Percentiles rank a stretch among this genome's conserved stretches.
These are phyloP conservation scores for Termitomyces sp. DNA, from an alignment of 768 basidiomycete species.

Conservation along the genomic window DNA sequence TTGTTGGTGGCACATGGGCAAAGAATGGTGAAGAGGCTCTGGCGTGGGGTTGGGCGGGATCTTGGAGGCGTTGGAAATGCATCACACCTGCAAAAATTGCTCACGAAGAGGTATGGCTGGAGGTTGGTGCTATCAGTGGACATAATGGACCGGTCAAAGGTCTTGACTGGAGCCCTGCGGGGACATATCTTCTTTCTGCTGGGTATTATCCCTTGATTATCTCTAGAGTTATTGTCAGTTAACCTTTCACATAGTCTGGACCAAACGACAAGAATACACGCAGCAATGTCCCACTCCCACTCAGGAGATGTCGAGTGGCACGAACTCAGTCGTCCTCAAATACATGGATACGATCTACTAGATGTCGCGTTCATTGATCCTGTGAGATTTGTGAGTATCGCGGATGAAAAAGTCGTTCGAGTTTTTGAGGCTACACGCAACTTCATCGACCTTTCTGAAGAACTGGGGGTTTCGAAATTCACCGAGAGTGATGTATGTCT, in stretches of 20 bases:
- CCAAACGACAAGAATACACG: slow-evolving; percentile 90
- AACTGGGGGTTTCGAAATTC: slow-evolving; percentile 43
- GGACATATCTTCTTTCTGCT: slow-evolving; percentile 81
- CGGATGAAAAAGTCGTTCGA: slow-evolving; percentile 93
- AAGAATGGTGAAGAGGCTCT: slow-evolving; percentile 55
- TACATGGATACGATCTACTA: slow-evolving; percentile 93
- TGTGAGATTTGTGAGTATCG: slow-evolving; percentile 81
- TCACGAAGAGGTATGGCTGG: slow-evolving; percentile 56
- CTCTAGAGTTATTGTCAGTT: neutral
- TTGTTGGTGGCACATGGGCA: slow-evolving; percentile 88
- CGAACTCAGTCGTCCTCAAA: slow-evolving; percentile 88
- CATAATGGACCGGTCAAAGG: slow-evolving; percentile 79
- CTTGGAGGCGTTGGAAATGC: slow-evolving; percentile 84
- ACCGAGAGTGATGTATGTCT: slow-evolving; percentile 44
- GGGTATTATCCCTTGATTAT: slow-evolving; percentile 45
- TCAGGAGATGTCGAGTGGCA: slow-evolving; percentile 48
- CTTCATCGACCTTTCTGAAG: slow-evolving; percentile 65
- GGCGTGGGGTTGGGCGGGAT: slow-evolving; percentile 93
- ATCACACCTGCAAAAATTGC: slow-evolving; percentile 13
- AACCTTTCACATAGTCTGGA: slow-evolving; percentile 55
- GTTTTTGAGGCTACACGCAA: slow-evolving; percentile 87
- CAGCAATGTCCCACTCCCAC: slow-evolving; percentile 32
- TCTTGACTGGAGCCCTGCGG: slow-evolving; percentile 81
- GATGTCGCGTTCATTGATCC: slow-evolving; percentile 72
- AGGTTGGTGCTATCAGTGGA: slow-evolving; percentile 77